Evolutionary conservation across 805 yeast genomes (phyloP), one percentile per base, ranked within the genome.

Genomic region (Scheffersomyces lignosus): DNA sequence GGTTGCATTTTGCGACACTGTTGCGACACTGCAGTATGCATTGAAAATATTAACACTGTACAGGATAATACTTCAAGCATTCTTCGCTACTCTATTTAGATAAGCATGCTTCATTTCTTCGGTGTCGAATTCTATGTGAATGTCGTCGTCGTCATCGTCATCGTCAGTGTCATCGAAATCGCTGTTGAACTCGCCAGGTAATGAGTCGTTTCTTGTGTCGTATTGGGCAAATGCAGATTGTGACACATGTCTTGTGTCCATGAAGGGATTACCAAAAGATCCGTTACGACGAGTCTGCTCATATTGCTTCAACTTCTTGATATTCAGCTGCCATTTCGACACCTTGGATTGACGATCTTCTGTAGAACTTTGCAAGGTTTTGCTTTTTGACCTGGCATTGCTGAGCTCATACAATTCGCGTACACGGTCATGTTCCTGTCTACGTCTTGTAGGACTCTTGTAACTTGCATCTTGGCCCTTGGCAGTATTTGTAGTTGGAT

Each of bases 401-500:
- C 62, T 54, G 14, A 59, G 35, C 13, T 54, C 53, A 22, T 48
- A 38, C n/a, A 59, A 39, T 27, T 59, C 64, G 23, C 47, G 44
- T 2, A 57, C 33, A 34, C 41, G 17, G 27, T 40, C 18, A 15
- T 30, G 9, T 24, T 43, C 33, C 29, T 27, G 32, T 24, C 39
- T 29, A 34, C 36, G 38, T 14, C 29, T 39, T 4, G 42, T 33
- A 1, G 54, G 45, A 29, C 44, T 41, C 26, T 40, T 36, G 34
- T 37, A 29, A 5, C 32, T 40, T 16, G 35, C 30, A 20, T 26
- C 32, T 17, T 37, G 27, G 23, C 14, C 8, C 26, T 16, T 9
- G 6, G 15, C 10, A 41, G 58, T 31, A 18, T 40, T 45, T 5
- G 51, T 37, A 12, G 77, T 71, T 2, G 82, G 82, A 52, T 77